phyloP scores from a whole-genome alignment of 768 basidiomycete species.

The Bullera alba region DNA sequence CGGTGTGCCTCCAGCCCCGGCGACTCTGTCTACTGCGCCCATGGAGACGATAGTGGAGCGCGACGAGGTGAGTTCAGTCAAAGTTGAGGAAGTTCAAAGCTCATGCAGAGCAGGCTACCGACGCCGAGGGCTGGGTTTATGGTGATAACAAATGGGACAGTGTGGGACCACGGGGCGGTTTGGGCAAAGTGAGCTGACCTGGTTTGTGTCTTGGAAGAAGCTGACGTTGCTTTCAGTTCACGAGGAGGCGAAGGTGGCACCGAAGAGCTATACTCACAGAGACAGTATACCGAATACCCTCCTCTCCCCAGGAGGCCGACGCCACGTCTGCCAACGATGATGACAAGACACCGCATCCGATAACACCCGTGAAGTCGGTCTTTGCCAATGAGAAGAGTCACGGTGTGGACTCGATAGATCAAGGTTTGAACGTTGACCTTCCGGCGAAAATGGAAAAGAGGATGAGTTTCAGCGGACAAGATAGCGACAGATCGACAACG shows the following conservation, averaged over 20 bases:
- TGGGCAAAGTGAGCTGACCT: conserved; percentile 58
- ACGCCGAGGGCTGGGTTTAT: conserved; percentile 86
- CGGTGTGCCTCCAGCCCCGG: not conserved
- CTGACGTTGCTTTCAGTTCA: conserved; percentile 54
- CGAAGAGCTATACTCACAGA: conserved; percentile 73
- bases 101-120: conserved; percentile 50
- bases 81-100: not conserved
- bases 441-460: too few species aligned
- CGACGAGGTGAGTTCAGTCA: conserved; percentile 22
- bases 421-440: too few species aligned
- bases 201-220: not conserved
- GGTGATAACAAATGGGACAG: conserved; percentile 94
- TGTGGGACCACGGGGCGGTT: conserved; percentile 64
- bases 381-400: too few species aligned
- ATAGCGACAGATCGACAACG: too few species aligned
- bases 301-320: conserved; percentile 12
- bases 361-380: too few species aligned
- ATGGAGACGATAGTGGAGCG: conserved; percentile 24
- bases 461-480: too few species aligned
- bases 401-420: too few species aligned
- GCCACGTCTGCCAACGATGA: too few species aligned
- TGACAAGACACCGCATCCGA: too few species aligned
- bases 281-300: conserved; percentile 58
- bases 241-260: conserved; percentile 77
- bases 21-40: conserved; percentile 8